A percentile compares a stretch with the other conserved stretches of the same genome.
Conservation (phyloP, 179 eudicot genomes). For the Pouteria campechiana region DNA sequence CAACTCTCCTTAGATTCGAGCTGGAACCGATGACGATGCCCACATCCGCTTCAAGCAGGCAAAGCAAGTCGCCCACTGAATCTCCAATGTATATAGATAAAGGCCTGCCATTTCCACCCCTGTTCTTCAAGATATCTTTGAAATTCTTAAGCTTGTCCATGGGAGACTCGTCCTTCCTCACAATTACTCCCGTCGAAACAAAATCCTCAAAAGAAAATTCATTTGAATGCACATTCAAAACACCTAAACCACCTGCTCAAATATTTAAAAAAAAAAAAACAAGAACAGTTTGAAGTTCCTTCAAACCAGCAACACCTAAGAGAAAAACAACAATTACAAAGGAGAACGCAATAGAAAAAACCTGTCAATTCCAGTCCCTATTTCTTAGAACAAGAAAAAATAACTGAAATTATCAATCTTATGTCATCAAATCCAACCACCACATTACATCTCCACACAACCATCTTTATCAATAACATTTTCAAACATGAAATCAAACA, state of each 20-base stretch:
- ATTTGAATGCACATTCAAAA: conserved; percentile 63
- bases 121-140: conserved; percentile 31
- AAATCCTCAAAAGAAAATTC: conserved; percentile 54
- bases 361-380: neutral
- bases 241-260: conserved; percentile 50
- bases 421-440: conserved; percentile 8
- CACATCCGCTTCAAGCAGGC: conserved; percentile 77
- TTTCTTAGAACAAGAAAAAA: neutral
- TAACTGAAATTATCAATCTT: neutral
- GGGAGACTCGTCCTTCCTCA: conserved; percentile 63
- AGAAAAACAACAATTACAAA: neutral
- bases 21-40: conserved; percentile 81
- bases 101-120: conserved; percentile 17
- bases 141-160: conserved; percentile 62
- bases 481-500: no score
- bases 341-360: neutral
- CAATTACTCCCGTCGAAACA: conserved; percentile 73
- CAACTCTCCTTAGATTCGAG: conserved; percentile 59
- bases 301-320: neutral
- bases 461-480: no score
- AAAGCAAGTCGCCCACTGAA: conserved; percentile 89
- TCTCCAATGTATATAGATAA: conserved; percentile 74
- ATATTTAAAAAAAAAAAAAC: no score
- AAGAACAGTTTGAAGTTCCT: neutral
- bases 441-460: no score